Conservation (phyloP, 169 alveolate species). For the Eimeria necatrix region DNA sequence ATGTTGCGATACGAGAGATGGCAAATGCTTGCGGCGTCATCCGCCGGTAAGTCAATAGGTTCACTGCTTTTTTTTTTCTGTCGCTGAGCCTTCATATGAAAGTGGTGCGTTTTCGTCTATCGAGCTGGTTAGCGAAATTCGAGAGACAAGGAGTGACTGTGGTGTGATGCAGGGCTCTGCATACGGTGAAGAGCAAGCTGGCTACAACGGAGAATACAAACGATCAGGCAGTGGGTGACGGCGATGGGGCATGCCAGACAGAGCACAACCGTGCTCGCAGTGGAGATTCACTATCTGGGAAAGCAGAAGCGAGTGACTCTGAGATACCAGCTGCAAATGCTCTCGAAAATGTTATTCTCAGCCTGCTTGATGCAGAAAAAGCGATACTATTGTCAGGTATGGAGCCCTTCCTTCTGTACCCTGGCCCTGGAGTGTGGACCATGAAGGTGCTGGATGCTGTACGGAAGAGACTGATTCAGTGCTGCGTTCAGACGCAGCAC, state of each 20-base stretch:
- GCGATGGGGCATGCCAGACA: neutral
- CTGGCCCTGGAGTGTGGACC: constrained; percentile 72
- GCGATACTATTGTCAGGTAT: constrained; percentile 69
- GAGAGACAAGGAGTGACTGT: neutral
- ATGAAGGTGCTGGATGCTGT: constrained; percentile 63
- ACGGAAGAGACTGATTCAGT: constrained; percentile 62
- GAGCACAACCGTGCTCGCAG: neutral
- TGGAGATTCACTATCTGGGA: neutral
- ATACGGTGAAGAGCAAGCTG: neutral
- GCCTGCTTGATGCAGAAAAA: constrained; percentile 54
- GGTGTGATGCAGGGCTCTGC: constrained; percentile 42
- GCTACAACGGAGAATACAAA: neutral
- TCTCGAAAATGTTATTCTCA: constrained; percentile 3
- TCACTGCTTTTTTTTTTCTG: neutral
- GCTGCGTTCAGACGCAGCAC: constrained; percentile 65
- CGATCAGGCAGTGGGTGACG: neutral
- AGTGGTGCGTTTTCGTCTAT: neutral
- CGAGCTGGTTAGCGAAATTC: neutral
- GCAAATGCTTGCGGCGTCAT: constrained; percentile 68
- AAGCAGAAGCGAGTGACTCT: neutral
- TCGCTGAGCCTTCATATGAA: neutral
- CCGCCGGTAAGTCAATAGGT: constrained; percentile 41
- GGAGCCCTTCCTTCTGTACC: constrained; percentile 77
- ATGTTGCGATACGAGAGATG: constrained; percentile 69
- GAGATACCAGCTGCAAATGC: neutral